Conservation (phyloP, 352 stramenopile genomes). For the Pilasporangium apinafurcum region DNA sequence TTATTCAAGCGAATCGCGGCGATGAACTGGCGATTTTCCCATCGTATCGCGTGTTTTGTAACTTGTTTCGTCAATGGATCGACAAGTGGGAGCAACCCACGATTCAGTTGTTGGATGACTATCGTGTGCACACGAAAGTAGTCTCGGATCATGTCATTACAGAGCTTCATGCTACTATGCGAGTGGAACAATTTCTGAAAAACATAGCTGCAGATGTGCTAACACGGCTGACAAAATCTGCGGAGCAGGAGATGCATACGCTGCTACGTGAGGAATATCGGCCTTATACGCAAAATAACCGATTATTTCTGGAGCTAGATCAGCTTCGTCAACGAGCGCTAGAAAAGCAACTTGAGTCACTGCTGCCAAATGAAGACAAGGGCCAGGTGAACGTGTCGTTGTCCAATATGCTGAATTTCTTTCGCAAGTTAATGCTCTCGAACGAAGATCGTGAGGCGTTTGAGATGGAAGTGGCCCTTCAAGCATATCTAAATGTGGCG, state of each 20-base stretch:
- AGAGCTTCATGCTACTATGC: constrained; percentile 4
- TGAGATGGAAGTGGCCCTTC: constrained; percentile 28
- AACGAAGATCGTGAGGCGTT: constrained; percentile 24
- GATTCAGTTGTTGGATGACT: constrained; percentile 16
- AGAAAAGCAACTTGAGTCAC: constrained; percentile 10
- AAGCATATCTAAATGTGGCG: constrained; percentile 25
- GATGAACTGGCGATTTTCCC: constrained; percentile 31
- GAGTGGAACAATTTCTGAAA: constrained; percentile 14
- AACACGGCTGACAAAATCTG: not conserved
- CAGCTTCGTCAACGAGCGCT: constrained; percentile 11
- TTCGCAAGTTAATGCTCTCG: not conserved
- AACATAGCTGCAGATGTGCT: constrained; percentile 7
- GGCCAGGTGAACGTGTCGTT: no score
- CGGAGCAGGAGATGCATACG: constrained; percentile 6
- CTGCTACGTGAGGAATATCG: constrained; percentile 20
- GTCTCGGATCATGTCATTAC: constrained; percentile 12
- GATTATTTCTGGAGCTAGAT: constrained; percentile 18
- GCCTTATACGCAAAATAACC: constrained; percentile 28
- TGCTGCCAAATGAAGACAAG: no score
- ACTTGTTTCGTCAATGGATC: constrained; percentile 20
- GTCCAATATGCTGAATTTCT: constrained; percentile 4
- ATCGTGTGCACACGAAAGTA: constrained; percentile 10
- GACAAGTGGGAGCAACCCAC: constrained; percentile 20
- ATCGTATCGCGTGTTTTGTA: constrained; percentile 31
- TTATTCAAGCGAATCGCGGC: constrained; percentile 23